These are phyloP conservation scores for Aspergillus heteromorphus DNA, from an alignment of 495 filamentous ascomycete species.

Conservation along the genomic window DNA sequence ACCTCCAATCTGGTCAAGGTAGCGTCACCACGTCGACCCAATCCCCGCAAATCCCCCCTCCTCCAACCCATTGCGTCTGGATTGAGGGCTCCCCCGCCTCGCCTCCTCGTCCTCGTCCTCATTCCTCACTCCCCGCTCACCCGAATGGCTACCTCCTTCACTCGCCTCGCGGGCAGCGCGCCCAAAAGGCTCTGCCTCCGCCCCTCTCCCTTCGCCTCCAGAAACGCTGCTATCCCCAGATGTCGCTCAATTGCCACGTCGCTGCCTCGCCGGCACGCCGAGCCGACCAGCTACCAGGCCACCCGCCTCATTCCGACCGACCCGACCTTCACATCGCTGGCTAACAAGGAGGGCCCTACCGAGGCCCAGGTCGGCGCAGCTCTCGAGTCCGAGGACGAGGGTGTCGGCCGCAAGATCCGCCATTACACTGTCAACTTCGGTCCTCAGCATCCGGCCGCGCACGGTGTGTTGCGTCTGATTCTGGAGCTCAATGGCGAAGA, in stretches of 20 bases:
- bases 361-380: constrained; percentile 37
- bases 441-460: constrained; percentile 96
- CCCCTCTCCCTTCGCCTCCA: constrained; percentile 36
- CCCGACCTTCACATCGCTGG: constrained; percentile 47
- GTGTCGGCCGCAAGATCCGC: constrained; percentile 78
- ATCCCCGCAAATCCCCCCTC: constrained; percentile 32
- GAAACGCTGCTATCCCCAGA: constrained; percentile 34
- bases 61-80: constrained; percentile 33
- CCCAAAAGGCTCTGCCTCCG: constrained; percentile 60
- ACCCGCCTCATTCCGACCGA: constrained; percentile 57
- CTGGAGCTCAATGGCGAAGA: constrained; percentile 97
- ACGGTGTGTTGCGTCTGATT: constrained; percentile 97
- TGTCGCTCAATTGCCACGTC: constrained; percentile 66
- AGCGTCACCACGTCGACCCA: constrained; percentile 28
- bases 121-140: constrained; percentile 23
- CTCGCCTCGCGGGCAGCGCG: constrained; percentile 58
- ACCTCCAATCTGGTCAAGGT: constrained; percentile 25
- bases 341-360: constrained; percentile 41
- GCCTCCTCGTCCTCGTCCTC: constrained; percentile 18
- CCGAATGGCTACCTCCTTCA: constrained; percentile 62
- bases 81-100: constrained; percentile 33
- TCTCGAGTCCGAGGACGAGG: constrained; percentile 46
- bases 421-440: constrained; percentile 99
- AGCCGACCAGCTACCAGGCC: constrained; percentile 50
- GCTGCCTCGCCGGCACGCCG: constrained; percentile 56